Evolutionary conservation across 2,329 filamentous ascomycete genomes (phyloP).

Genomic region (Aspergillus alliaceus): DNA sequence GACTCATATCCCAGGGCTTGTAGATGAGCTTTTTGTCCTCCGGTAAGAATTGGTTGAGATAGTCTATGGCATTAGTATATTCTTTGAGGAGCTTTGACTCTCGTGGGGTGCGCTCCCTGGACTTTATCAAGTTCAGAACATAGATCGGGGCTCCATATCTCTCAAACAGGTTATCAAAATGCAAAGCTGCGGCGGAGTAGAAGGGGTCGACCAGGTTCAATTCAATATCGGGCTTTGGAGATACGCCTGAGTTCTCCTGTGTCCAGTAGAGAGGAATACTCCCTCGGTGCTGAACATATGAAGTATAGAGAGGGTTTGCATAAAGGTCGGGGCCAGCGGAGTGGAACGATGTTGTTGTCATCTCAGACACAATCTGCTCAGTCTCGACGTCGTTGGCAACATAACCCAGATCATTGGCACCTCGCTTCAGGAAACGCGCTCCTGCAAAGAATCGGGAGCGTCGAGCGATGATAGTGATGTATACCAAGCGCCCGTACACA

Average conservation of each 20-base stretch:
- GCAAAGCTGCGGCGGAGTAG: slow-evolving; percentile 85
- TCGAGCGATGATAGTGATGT: slow-evolving; percentile 90
- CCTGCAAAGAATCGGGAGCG: slow-evolving; percentile 92
- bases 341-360: slow-evolving; percentile 92
- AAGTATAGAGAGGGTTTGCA: slow-evolving; percentile 88
- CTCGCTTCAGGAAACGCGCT: slow-evolving; percentile 89
- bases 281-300: slow-evolving; percentile 93
- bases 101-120: slow-evolving; percentile 80
- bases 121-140: slow-evolving; percentile 86
- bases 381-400: slow-evolving; percentile 99
- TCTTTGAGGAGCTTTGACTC: slow-evolving; percentile 89
- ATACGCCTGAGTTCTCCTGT: slow-evolving; percentile 91
- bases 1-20: slow-evolving; percentile 97
- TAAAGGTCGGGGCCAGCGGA: slow-evolving; percentile 82
- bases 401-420: slow-evolving; percentile 90
- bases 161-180: slow-evolving; percentile 93
- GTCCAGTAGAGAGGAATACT: slow-evolving; percentile 98
- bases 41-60: slow-evolving; percentile 92
- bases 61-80: slow-evolving; percentile 82
- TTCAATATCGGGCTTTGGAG: slow-evolving; percentile 94
- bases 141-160: slow-evolving; percentile 92
- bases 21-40: slow-evolving; percentile 83
- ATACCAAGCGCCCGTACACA: slow-evolving; percentile 83
- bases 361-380: slow-evolving; percentile 95
- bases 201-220: slow-evolving; percentile 95